phyloP scores from a whole-genome alignment of 139 green algal species.

The Micromonas commoda region DNA sequence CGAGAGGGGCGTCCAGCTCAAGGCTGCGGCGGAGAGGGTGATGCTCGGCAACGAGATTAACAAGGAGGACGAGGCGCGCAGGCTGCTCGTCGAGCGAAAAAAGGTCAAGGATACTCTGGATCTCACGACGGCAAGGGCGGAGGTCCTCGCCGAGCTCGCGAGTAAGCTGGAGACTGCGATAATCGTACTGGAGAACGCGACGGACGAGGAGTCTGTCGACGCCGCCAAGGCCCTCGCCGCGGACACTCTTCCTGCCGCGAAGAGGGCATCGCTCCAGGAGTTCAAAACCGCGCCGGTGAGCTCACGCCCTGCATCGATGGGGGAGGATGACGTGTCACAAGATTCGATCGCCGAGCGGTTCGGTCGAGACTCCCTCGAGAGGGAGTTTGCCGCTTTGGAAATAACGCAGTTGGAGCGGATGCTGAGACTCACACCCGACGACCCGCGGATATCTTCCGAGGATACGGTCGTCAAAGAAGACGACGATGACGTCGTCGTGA shows the following conservation, averaged over 20 bases:
- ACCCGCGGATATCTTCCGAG: no score
- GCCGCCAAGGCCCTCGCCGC: background rate
- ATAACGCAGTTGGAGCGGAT: background rate
- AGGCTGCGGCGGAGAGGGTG: background rate
- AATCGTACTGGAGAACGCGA: background rate
- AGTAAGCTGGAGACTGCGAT: background rate
- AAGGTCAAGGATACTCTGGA: background rate
- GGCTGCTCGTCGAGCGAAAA: background rate
- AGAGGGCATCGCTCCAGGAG: background rate
- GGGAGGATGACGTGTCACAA: no score
- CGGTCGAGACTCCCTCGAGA: background rate
- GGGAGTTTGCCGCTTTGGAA: background rate
- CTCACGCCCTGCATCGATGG: no score
- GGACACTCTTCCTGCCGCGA: no score
- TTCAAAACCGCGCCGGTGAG: background rate
- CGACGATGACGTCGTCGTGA: no score
- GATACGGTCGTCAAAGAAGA: no score
- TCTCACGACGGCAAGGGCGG: background rate
- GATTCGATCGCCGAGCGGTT: no score
- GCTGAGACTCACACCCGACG: no score
- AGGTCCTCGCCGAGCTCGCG: background rate
- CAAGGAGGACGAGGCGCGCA: background rate
- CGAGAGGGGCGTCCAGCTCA: background rate
- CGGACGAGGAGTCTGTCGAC: background rate
- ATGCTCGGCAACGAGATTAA: background rate